These are phyloP conservation scores for Eutrema heterophyllum DNA, from an alignment of 345 rosid genomes.

Conservation along the genomic window DNA sequence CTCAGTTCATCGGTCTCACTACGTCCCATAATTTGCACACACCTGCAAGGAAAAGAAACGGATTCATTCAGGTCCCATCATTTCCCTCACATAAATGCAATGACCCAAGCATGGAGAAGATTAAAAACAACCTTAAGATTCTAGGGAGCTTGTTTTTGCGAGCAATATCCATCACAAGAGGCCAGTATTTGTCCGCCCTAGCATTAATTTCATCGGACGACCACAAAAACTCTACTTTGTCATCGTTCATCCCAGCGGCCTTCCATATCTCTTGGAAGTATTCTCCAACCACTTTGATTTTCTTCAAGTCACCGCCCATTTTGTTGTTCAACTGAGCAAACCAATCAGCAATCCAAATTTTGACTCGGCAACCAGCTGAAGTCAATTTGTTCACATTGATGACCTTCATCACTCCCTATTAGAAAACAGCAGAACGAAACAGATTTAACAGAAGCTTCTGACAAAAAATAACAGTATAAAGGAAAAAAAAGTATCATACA, in stretches of 20 bases:
- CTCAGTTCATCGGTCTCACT: constrained; percentile 76
- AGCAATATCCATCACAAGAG: constrained; percentile 92
- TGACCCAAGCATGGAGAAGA: not conserved
- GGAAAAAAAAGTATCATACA: too few relatives aligned
- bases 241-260: constrained; percentile 68
- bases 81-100: not conserved
- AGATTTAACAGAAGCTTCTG: too few relatives aligned
- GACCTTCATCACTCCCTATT: constrained; percentile 82
- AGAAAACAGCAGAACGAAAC: not conserved
- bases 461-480: too few relatives aligned
- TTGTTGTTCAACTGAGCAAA: constrained; percentile 94
- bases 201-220: constrained; percentile 83
- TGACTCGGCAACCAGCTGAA: constrained; percentile 78
- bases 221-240: constrained; percentile 73
- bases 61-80: not conserved
- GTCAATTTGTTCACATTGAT: constrained; percentile 83
- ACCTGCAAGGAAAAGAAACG: constrained; percentile 41
- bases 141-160: constrained; percentile 77
- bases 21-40: constrained; percentile 90
- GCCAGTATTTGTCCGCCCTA: constrained; percentile 76
- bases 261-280: constrained; percentile 83
- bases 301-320: constrained; percentile 85
- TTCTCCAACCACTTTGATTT: constrained; percentile 59
- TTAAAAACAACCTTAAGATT: constrained; percentile 38
- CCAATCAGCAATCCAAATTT: constrained; percentile 97